Evolutionary conservation across 345 rosid genomes (phyloP), one percentile per base, ranked within the genome.

Genomic region (Pelargonium nanum): DNA sequence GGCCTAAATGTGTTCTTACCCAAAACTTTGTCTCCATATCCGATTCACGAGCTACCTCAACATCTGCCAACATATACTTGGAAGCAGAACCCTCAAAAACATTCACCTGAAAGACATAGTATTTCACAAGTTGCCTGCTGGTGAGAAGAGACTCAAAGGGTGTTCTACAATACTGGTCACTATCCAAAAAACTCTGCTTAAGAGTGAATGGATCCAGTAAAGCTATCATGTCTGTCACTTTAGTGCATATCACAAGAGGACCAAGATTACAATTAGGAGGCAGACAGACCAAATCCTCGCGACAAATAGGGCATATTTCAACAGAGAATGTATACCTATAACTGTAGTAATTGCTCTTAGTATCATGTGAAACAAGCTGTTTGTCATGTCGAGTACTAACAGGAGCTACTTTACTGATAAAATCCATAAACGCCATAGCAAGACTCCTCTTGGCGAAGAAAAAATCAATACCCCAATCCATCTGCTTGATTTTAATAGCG

Each of bases 391-490:
- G 72, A 61, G 61, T 69, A 63, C 10, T 69, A 8, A 60, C 54
- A 0, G 77, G 80, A 44, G 67, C 48, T 24, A 76, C 77, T 57
- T 66, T 76, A 45, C 72, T 61, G 19, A 76, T 16, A 30, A 76
- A 76, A 19, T 76, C 80, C 21, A 72, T 72, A 63, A 76, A 76
- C 57, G 66, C 72, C 50, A 60, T 65, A 19, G 50, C 80, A 63
- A 69, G 74, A 24, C 77, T 72, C n/a, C 77, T 69, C 23, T 75
- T 75, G 19, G 58, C 70, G 22, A 75, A 75, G 72, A 71, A 75
- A 57, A 75, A 75, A 54, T 75, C 80, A 53, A 76, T 70, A 50
- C 77, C 80, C 25, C 69, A 67, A 20, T 76, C 80, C 69, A 76
- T 64, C 71, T 76, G 77, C 60, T 69, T 76, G 65, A 72, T 70